phyloP scores from a whole-genome alignment of 2,329 filamentous ascomycete species.

The Aureobasidium uvarum region DNA sequence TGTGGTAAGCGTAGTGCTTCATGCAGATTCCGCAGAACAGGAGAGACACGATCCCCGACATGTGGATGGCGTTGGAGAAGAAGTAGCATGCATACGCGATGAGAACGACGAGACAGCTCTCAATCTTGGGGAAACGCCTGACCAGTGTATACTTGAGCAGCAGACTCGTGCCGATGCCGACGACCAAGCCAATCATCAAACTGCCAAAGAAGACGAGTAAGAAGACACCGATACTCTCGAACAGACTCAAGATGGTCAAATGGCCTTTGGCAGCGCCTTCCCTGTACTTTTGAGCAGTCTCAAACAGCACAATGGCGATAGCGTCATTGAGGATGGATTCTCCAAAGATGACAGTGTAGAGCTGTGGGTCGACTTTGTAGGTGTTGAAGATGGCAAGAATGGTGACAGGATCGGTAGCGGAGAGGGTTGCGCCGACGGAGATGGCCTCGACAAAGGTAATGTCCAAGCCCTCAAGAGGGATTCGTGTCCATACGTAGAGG shows the following conservation, averaged over 20 bases:
- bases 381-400: conserved; percentile 99
- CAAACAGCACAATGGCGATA: conserved; percentile 97
- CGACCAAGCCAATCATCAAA: conserved; percentile 79
- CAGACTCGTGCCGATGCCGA: conserved; percentile 84
- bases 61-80: conserved; percentile 90
- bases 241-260: conserved; percentile 75
- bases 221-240: conserved; percentile 92
- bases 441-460: conserved; percentile 95
- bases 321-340: conserved; percentile 98
- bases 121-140: conserved; percentile 88
- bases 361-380: conserved; percentile 97
- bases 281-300: conserved; percentile 92
- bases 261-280: conserved; percentile 66
- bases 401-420: conserved; percentile 94
- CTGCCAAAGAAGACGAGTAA: conserved; percentile 95
- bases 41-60: conserved; percentile 96
- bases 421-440: conserved; percentile 92
- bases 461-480: conserved; percentile 79
- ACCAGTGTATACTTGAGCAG: conserved; percentile 94
- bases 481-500: conserved; percentile 81
- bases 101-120: conserved; percentile 89
- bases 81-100: conserved; percentile 98
- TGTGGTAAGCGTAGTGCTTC: conserved; percentile 99
- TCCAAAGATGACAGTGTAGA: conserved; percentile 98
- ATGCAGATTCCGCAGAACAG: conserved; percentile 97